Conservation (phyloP, 2,329 filamentous ascomycete species). For the Hansfordia pulvinata region DNA sequence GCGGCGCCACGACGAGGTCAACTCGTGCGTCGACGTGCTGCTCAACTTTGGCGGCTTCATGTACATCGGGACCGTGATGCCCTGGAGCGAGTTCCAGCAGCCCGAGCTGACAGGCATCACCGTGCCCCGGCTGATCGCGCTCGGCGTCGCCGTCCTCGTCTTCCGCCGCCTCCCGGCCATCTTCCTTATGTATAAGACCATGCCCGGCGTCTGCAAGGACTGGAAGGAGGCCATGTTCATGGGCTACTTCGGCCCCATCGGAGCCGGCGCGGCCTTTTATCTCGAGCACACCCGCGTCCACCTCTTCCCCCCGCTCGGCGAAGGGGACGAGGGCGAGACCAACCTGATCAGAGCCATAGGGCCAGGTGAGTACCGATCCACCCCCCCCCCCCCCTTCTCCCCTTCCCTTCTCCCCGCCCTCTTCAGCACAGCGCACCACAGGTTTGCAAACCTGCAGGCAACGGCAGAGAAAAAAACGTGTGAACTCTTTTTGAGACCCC, state of each 20-base stretch:
- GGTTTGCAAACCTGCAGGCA: too few species aligned
- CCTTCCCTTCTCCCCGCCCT: constrained; percentile 30
- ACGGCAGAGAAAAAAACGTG: too few species aligned
- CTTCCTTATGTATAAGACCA: constrained; percentile 37
- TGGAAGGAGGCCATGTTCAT: constrained; percentile 47
- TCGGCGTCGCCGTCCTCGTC: constrained; percentile 36
- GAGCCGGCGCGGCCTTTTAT: constrained; percentile 66
- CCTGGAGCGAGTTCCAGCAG: constrained; percentile 39
- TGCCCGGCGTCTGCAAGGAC: constrained; percentile 34
- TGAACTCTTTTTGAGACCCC: too few species aligned
- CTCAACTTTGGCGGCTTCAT: constrained; percentile 49
- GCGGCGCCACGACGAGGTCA: constrained; percentile 45
- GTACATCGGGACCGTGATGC: constrained; percentile 41
- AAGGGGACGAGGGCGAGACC: constrained; percentile 20
- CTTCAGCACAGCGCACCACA: too few species aligned
- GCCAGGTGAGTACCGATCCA: constrained; percentile 8
- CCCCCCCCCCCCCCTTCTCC: constrained; percentile 23
- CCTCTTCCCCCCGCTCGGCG: constrained; percentile 21
- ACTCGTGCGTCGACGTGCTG: constrained; percentile 40
- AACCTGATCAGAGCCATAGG: constrained; percentile 21
- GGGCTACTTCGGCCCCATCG: constrained; percentile 64
- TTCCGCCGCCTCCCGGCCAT: constrained; percentile 45
- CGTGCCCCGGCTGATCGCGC: constrained; percentile 29
- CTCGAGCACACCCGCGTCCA: constrained; percentile 32
- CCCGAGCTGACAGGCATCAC: constrained; percentile 39